Conservation (phyloP, 306 rosid species). For the Spatholobus suberectus region DNA sequence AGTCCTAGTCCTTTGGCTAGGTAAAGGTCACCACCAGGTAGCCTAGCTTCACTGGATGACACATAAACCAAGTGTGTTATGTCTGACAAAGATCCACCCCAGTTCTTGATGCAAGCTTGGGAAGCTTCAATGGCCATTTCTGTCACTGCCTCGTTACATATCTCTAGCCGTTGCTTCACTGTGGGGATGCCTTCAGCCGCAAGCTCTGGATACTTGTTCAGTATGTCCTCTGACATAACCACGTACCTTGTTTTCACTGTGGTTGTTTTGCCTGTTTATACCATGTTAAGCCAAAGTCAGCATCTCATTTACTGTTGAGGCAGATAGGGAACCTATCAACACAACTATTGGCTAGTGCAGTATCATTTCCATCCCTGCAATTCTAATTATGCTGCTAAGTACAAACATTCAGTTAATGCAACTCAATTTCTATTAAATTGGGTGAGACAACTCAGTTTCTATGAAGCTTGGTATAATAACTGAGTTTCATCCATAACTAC, state of each 20-base stretch:
- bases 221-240: constrained; percentile 91
- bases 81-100: constrained; percentile 79
- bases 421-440: no score
- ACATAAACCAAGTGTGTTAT: constrained; percentile 90
- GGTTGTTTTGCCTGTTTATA: constrained; percentile 79
- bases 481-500: no score
- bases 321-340: no score
- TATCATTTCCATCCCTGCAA: no score
- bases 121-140: constrained; percentile 94
- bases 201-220: constrained; percentile 71
- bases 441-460: no score
- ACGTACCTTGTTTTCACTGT: constrained; percentile 93
- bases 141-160: constrained; percentile 88
- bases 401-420: no score
- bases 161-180: constrained; percentile 78
- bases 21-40: constrained; percentile 92
- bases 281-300: constrained; percentile 32
- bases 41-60: constrained; percentile 89
- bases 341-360: no score
- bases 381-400: no score
- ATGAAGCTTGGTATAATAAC: no score
- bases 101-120: constrained; percentile 69
- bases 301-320: no score
- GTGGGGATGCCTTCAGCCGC: constrained; percentile 76
- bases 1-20: constrained; percentile 83